phyloP scores from a whole-genome alignment of 2,329 filamentous ascomycete species.

The Aspergillus neotritici region DNA sequence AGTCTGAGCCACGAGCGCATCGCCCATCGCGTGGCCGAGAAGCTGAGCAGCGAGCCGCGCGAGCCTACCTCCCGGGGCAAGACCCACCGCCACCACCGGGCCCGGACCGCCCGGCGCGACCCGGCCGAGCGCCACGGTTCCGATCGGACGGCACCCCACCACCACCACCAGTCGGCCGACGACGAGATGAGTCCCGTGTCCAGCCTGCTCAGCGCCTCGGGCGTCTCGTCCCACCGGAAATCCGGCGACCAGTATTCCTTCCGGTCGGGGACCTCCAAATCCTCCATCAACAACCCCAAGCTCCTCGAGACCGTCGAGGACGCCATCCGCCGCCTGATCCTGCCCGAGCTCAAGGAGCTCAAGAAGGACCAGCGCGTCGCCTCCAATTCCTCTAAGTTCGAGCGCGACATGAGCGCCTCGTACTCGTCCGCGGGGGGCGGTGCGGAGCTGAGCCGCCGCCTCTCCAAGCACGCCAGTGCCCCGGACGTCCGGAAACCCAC shows the following conservation, averaged over 20 bases:
- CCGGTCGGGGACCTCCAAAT: slow-evolving; percentile 55
- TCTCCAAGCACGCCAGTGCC: slow-evolving; percentile 58
- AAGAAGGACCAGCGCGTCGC: slow-evolving; percentile 84
- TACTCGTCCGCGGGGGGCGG: slow-evolving; percentile 54
- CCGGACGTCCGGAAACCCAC: slow-evolving; percentile 58
- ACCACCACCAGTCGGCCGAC: slow-evolving; percentile 48
- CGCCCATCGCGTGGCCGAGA: slow-evolving; percentile 64
- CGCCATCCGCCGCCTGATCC: slow-evolving; percentile 79
- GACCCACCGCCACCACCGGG: slow-evolving; percentile 39
- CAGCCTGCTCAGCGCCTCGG: slow-evolving; percentile 55
- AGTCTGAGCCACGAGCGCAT: slow-evolving; percentile 63
- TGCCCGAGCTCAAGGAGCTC: slow-evolving; percentile 85
- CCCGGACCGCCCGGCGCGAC: slow-evolving; percentile 41
- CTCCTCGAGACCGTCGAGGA: slow-evolving; percentile 88
- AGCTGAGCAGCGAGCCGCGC: slow-evolving; percentile 51
- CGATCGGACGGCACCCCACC: slow-evolving; percentile 42
- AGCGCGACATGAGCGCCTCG: slow-evolving; percentile 58
- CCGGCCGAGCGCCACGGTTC: slow-evolving; percentile 43
- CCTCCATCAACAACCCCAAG: slow-evolving; percentile 87
- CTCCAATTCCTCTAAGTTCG: slow-evolving; percentile 64
- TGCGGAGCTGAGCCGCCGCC: slow-evolving; percentile 49
- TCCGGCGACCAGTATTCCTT: slow-evolving; percentile 56
- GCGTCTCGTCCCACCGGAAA: slow-evolving; percentile 49
- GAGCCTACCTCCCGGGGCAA: slow-evolving; percentile 28
- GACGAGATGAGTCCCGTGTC: slow-evolving; percentile 55